Base-by-base conservation (phyloP, 192 early-diverging fungal species). In the Podila minutissima region DNA sequence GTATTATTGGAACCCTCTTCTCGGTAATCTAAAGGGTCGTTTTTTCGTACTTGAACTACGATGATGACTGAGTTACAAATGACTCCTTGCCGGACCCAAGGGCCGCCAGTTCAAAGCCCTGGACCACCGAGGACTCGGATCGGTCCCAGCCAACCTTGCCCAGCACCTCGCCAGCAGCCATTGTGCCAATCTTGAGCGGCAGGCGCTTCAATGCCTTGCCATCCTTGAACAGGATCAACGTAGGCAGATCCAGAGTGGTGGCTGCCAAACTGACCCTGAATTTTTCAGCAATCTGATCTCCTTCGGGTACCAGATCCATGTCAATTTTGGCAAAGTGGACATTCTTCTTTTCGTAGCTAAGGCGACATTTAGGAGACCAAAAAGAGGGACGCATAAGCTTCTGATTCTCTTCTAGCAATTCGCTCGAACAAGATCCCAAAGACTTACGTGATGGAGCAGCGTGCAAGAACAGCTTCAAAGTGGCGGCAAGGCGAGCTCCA, bases 191-290 rank as follows among this genome's bases (percentile, higher is more conserved):
- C 15, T 84, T 74, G 35, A 83, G 67, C 7, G 88, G 88, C 12
- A 89, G 70, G 48, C 87, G 74, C 41, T 72, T 79, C 38, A 83
- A 57, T 32, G 86, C 79, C 32, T 69, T 75, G 37, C 88, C 86
- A 59, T 89, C 67, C 61, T 89, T 86, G 53, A 89, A 82, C 22
- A 88, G 62, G 32, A 88, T 79, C 32, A 89, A 57, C 4, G 88
- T 86, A 35, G 88, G 88, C 1, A 89, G 50, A 72, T 89, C 88
- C 50, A 89, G 72, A 8, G 85, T 85, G 4, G 88, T 84, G 2
- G 88, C 83, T 29, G 78, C 84, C 59, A 85, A 59, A 59, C 82
- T 86, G 50, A 89, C 78, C 41, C 79, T 75, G 70, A 84, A 88
- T 53, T 85, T 79, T 26, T 82, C 64, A 9, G 86, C 85, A 37